phyloP scores from a whole-genome alignment of 805 yeast species.

The Candida manassasensis region DNA sequence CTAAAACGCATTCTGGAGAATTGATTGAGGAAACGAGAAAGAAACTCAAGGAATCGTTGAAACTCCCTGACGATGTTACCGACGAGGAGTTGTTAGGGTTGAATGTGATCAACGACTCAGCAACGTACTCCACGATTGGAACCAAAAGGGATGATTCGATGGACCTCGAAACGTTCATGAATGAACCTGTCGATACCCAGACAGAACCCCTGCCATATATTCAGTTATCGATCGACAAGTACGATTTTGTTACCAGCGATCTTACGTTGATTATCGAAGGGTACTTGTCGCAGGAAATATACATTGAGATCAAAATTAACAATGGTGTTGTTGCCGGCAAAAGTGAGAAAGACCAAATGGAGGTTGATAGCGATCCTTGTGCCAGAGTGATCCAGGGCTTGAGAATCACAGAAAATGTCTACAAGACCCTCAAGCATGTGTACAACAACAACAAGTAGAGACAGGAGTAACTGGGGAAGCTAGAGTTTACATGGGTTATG shows the following conservation, averaged over 20 bases:
- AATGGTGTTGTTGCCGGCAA: conserved; percentile 22
- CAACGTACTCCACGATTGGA: conserved; percentile 15
- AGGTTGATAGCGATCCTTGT: conserved; percentile 13
- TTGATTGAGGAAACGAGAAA: conserved; percentile 20
- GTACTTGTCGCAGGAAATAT: conserved; percentile 10
- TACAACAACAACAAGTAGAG: too few relatives aligned
- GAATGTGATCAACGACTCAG: conserved; percentile 25
- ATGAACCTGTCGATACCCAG: conserved; percentile 5
- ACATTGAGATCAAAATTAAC: conserved; percentile 21
- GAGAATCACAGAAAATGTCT: conserved; percentile 29
- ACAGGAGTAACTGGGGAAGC: too few relatives aligned
- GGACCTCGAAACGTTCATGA: conserved; percentile 24
- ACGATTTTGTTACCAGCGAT: conserved; percentile 24
- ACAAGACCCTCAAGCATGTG: conserved; percentile 16
- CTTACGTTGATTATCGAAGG: conserved; percentile 18
- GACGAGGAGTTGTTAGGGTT: conserved; percentile 37
- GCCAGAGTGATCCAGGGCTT: conserved; percentile 22
- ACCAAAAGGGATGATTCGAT: conserved; percentile 11
- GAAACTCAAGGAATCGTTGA: conserved; percentile 30
- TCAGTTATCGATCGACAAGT: conserved; percentile 16
- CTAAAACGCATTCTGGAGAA: conserved; percentile 9
- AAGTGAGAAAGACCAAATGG: conserved; percentile 13
- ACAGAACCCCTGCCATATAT: conserved; percentile 6
- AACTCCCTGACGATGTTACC: conserved; percentile 31
- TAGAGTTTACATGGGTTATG: too few relatives aligned